These are phyloP conservation scores for Coprinopsis sp. DNA, from an alignment of 768 basidiomycete genomes.

Conservation along the genomic window DNA sequence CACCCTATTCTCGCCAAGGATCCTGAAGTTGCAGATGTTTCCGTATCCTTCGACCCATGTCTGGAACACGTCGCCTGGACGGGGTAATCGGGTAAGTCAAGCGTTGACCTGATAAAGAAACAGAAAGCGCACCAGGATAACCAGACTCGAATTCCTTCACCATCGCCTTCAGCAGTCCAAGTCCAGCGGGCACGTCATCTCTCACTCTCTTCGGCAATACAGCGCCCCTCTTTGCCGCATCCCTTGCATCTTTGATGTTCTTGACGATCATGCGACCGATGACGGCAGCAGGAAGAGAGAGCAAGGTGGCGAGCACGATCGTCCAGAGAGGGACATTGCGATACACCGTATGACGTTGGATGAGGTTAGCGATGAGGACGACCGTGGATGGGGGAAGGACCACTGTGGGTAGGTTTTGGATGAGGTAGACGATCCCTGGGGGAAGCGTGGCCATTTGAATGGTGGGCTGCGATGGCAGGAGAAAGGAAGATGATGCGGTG, in stretches of 20 bases:
- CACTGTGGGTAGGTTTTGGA: slow-evolving; percentile 16
- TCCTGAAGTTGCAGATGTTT: slow-evolving; percentile 17
- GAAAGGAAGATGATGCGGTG: background rate
- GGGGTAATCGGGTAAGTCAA: too few species aligned
- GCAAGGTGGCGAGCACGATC: slow-evolving; percentile 9
- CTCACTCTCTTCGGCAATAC: slow-evolving; percentile 15
- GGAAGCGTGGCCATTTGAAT: slow-evolving; percentile 16
- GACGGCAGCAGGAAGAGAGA: slow-evolving; percentile 18
- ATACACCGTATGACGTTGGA: slow-evolving; percentile 3
- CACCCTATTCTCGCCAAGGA: slow-evolving; percentile 24
- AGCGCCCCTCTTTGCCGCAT: slow-evolving; percentile 18
- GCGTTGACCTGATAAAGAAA: too few species aligned
- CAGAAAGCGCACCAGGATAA: slow-evolving; percentile 31
- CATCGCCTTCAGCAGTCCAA: slow-evolving; percentile 10
- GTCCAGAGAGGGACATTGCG: slow-evolving; percentile 13
- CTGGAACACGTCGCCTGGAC: slow-evolving; percentile 17
- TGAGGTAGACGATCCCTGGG: slow-evolving; percentile 22
- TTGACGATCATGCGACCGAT: slow-evolving; percentile 12
- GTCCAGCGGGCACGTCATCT: slow-evolving; percentile 18
- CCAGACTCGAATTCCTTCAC: slow-evolving; percentile 21
- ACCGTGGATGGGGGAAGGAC: slow-evolving; percentile 18
- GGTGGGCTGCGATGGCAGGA: background rate
- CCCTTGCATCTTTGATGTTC: slow-evolving; percentile 12
- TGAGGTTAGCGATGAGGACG: slow-evolving; percentile 10
- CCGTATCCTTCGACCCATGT: slow-evolving; percentile 21